phyloP scores from a whole-genome alignment of 192 early-diverging fungal species.

The Coemansia javaensis region DNA sequence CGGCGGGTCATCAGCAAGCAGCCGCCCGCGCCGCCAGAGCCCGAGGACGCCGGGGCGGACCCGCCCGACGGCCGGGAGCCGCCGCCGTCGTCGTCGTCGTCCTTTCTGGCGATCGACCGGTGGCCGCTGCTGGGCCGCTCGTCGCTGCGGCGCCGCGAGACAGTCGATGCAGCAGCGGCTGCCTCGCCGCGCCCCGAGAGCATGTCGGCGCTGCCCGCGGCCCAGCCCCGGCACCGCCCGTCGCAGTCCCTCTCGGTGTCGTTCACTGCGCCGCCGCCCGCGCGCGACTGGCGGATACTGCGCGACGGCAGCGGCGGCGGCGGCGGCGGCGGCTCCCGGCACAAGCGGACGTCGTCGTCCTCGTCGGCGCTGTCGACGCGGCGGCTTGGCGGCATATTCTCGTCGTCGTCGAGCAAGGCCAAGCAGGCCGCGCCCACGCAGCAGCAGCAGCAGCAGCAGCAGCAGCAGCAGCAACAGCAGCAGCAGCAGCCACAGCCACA shows the following conservation, averaged over 20 bases:
- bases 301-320: constrained; percentile 9
- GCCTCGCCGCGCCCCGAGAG: background rate
- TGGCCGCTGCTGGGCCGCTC: constrained; percentile 31
- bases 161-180: background rate
- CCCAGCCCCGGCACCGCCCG: constrained; percentile 18
- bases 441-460: background rate
- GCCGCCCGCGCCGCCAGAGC: constrained; percentile 8
- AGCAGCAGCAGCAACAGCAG: background rate
- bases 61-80: constrained; percentile 10
- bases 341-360: constrained; percentile 42
- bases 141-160: constrained; percentile 23
- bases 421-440: background rate
- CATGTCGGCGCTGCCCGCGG: background rate
- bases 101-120: constrained; percentile 28
- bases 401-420: constrained; percentile 1
- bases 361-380: constrained; percentile 18
- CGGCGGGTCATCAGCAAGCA: constrained; percentile 47
- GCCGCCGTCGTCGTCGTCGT: too few species aligned
- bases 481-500: too few species aligned
- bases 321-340: too few species aligned
- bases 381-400: constrained; percentile 12
- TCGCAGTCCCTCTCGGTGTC: constrained; percentile 42
- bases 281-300: constrained; percentile 27
- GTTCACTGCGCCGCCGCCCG: constrained; percentile 3
- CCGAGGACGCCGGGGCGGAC: constrained; percentile 1